A percentile compares a stretch with the other conserved stretches of the same genome.
Evolutionary conservation across 2,329 filamentous ascomycete species (phyloP).

Genomic region (Trichothecium roseum): DNA sequence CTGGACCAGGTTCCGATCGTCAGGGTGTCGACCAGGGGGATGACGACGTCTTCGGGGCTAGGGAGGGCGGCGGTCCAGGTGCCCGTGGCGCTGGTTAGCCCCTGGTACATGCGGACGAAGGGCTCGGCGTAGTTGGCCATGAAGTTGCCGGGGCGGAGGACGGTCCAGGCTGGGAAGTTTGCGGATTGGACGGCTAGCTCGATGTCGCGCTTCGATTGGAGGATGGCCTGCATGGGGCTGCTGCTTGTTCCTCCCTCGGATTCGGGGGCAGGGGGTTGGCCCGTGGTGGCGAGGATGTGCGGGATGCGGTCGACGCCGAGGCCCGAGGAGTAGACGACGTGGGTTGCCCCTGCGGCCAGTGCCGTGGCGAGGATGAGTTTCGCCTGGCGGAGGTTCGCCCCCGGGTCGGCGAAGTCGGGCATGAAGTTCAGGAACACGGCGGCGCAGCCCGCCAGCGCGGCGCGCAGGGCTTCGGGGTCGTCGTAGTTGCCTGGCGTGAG

Average conservation of each 20-base stretch:
- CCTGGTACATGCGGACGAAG: conserved; percentile 24
- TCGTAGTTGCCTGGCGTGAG: conserved; percentile 23
- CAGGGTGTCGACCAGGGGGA: conserved; percentile 33
- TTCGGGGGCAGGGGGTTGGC: too few species aligned
- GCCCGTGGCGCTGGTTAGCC: conserved; percentile 24
- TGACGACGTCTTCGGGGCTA: conserved; percentile 15
- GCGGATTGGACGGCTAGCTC: conserved; percentile 25
- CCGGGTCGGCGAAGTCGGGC: conserved; percentile 18
- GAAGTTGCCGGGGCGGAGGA: conserved; percentile 39
- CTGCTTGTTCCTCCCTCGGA: conserved; percentile 4
- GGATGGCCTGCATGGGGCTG: conserved; percentile 15
- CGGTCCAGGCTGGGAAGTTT: conserved; percentile 32
- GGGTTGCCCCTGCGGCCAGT: conserved; percentile 22
- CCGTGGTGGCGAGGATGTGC: conserved; percentile 14
- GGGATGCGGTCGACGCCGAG: conserved; percentile 19
- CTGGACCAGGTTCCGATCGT: conserved; percentile 36
- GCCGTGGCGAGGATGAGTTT: conserved; percentile 23
- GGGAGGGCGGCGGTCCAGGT: conserved; percentile 25
- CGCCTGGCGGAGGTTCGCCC: conserved; percentile 18
- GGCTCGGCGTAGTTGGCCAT: conserved; percentile 39
- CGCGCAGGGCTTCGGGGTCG: conserved; percentile 16
- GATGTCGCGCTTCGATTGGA: conserved; percentile 28
- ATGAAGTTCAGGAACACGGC: conserved; percentile 22
- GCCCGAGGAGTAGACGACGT: conserved; percentile 24
- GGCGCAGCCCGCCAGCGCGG: conserved; percentile 17